Evolutionary conservation across 2,329 filamentous ascomycete species (phyloP), one percentile per base, ranked within the genome.

Genomic region (Penicillium fuscoglaucum): DNA sequence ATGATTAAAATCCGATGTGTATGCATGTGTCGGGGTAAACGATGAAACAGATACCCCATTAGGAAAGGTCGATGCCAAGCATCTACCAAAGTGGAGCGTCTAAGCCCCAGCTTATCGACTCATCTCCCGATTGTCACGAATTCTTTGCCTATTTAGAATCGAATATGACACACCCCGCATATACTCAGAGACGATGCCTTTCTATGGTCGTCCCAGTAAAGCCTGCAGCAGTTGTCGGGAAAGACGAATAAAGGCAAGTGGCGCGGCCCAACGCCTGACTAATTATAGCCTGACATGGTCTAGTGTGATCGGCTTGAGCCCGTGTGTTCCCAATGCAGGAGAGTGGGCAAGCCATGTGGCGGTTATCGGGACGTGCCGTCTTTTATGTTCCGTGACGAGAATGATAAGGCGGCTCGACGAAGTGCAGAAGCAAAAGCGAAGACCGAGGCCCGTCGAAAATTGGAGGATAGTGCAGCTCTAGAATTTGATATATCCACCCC

Each of bases 301-400:
- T 50, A 73, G 71, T 74, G 71, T 61, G 70, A 73, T 47, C 66
- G 67, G 31, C 60, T 61, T 17, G 58, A 63, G 8, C 66, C 68
- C 8, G 62, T 64, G 21, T 74, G 71, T 55, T 68, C 70, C n/a
- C 71, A 72, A 57, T 74, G 70, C 53, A 68, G 56, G 41, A 63
- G 71, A 48, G 69, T 64, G 24, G 67, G 68, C 24, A 66, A 72
- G 43, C 39, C 61, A 44, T 73, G 71, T 43, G 61, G 66, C 39
- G 70, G 71, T 46, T 74, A 73, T 54, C 67, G 66, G 33, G 70
- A 74, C 33, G 61, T 68, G n/a, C 49, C 61, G 19, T 60, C 68
- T 28, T 54, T 72, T 2, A 48, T 69, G 37, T 72, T 73, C 53
- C 68, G 66, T 15, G 61, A 72, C 52, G 70, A 73, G 58, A 73